Base-by-base conservation (phyloP, 2,329 filamentous ascomycete species). In the Cordyceps farinosa region DNA sequence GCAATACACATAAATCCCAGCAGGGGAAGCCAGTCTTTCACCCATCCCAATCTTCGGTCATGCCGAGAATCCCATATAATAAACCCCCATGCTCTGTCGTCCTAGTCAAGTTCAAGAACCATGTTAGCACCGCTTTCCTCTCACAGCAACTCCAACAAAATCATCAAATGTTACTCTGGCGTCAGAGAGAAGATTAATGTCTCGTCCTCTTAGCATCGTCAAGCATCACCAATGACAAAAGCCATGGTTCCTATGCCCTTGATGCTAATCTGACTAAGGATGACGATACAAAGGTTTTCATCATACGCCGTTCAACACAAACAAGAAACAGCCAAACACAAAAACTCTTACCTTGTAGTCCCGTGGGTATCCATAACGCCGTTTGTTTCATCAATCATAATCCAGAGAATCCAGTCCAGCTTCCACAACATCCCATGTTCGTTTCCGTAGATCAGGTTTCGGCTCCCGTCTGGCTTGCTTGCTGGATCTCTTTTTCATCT, bases 211-310 rank as follows among this genome's bases (percentile, higher is more conserved):
- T 74, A 70, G 65, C 67, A 69, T 71, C 71, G 67, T 66, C 64
- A 71, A 66, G 65, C 68, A 67, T 77, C 76, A 66, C 67, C 69
- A 72, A 68, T 57, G 67, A 44, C 66, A 63, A 50, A 34, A 67
- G 69, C 68, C 61, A 69, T 74, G 69, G 69, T 65, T 77, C 75
- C 55, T 77, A 65, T 68, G 66, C 66, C 70, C 67, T 66, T 66
- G 69, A 67, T 67, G 68, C 66, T 65, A 72, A 76, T 96, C 88
- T 84, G 92, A 82, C 91, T 96, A 96, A 96, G 92, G 92, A 96
- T 96, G 92, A 96, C 91, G 90, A 92, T 93, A 92, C 83, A 79
- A 84, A 78, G 76, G 76, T 82, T 92, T 87, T 95, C 92, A 94
- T 96, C 92, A 94, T 89, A 58, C 27, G 34, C 52, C 52, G 34